Conservation (phyloP, 441 rosid species). For the Lepidium campestre region DNA sequence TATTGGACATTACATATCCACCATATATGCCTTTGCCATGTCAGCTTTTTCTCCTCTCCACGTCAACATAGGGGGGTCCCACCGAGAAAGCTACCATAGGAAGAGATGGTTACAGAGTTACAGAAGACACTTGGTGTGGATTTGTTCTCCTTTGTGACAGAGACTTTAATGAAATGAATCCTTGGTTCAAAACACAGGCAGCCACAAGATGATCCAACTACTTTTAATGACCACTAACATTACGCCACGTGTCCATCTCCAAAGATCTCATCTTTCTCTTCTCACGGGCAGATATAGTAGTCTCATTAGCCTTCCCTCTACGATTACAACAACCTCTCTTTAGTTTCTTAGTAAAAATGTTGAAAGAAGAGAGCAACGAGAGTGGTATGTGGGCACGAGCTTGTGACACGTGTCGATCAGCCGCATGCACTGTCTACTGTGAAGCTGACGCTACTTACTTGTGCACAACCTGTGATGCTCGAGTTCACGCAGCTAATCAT, state of each 20-base stretch:
- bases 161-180: slow-evolving; percentile 2
- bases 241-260: slow-evolving; percentile 33
- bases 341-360: not conserved
- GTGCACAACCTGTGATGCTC: slow-evolving; percentile 62
- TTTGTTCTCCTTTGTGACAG: not conserved
- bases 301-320: slow-evolving; percentile 17
- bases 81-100: slow-evolving; percentile 6
- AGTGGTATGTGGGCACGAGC: slow-evolving; percentile 45
- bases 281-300: slow-evolving; percentile 12
- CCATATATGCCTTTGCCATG: slow-evolving; percentile 1
- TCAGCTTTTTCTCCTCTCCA: slow-evolving; percentile 11
- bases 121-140: slow-evolving; percentile 18
- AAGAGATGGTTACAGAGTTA: not conserved
- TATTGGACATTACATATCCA: slow-evolving; percentile 24
- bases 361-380: slow-evolving; percentile 49
- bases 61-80: slow-evolving; percentile 2
- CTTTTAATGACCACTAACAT: slow-evolving; percentile 40
- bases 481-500: slow-evolving; percentile 64
- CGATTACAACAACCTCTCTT: not conserved
- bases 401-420: slow-evolving; percentile 72
- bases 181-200: slow-evolving; percentile 33
- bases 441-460: slow-evolving; percentile 75
- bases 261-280: slow-evolving; percentile 35
- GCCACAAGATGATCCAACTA: slow-evolving; percentile 48
- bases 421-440: slow-evolving; percentile 77